A percentile compares a stretch with the other conserved stretches of the same genome.
Conservation (phyloP, 2,329 filamentous ascomycete species). For the Aureobasidium sp. region DNA sequence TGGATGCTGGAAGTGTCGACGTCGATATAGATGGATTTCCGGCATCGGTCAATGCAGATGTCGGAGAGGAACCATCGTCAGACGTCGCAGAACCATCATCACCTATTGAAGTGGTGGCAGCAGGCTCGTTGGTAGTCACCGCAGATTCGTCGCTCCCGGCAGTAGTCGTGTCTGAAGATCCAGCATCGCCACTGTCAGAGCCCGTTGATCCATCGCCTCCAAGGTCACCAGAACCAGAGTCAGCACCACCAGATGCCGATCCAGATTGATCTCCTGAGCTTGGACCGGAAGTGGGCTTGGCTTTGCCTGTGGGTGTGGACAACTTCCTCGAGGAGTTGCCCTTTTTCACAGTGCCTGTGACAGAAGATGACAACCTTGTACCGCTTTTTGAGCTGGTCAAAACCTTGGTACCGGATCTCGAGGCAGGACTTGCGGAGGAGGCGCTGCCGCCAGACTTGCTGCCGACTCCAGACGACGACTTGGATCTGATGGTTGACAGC, state of each 20-base stretch:
- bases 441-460: no score
- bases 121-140: background rate
- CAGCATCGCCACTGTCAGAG: no score
- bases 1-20: background rate
- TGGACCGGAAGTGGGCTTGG: background rate
- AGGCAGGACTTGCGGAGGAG: no score
- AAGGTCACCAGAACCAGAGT: background rate
- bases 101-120: background rate
- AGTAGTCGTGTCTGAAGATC: background rate
- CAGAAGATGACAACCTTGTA: background rate
- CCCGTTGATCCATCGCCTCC: no score
- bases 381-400: background rate
- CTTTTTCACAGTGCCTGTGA: background rate
- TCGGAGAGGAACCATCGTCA: background rate
- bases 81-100: conserved; percentile 1
- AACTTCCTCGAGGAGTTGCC: background rate
- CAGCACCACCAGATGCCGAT: background rate
- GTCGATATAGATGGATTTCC: background rate
- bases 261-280: background rate
- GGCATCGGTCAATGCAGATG: background rate
- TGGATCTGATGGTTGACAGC: background rate
- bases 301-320: background rate
- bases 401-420: background rate
- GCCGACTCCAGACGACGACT: background rate
- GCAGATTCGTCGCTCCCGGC: background rate